These are phyloP conservation scores for Exophiala lecanii-corni DNA, from an alignment of 2,329 filamentous ascomycete species.

Conservation along the genomic window DNA sequence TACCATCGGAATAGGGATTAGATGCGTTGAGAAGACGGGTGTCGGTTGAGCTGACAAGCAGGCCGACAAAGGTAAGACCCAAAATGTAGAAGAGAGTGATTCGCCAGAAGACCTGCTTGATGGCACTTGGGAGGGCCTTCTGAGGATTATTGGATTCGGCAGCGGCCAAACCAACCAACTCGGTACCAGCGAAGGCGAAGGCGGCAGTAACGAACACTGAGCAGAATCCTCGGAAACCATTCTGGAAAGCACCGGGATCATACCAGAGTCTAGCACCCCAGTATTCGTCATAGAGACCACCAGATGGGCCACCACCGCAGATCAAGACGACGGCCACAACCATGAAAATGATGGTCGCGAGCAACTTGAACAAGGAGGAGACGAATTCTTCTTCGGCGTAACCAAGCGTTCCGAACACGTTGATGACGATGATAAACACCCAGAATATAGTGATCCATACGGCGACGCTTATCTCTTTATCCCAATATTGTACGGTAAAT, in stretches of 20 bases:
- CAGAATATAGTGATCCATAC: conserved; percentile 69
- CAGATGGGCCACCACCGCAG: conserved; percentile 37
- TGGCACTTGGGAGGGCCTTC: conserved; percentile 44
- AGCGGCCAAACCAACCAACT: conserved; percentile 50
- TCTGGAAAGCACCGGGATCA: conserved; percentile 31
- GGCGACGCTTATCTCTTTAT: conserved; percentile 32
- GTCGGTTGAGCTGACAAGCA: conserved; percentile 41
- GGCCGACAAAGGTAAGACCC: conserved; percentile 41
- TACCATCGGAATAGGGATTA: conserved; percentile 37
- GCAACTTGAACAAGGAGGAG: conserved; percentile 74
- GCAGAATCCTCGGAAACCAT: conserved; percentile 50
- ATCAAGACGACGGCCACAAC: conserved; percentile 22
- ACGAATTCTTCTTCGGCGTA: conserved; percentile 82
- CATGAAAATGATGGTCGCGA: conserved; percentile 31
- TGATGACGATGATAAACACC: conserved; percentile 65
- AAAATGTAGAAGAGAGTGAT: conserved; percentile 48
- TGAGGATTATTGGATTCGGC: conserved; percentile 49
- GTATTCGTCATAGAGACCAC: conserved; percentile 31
- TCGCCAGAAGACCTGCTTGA: conserved; percentile 50
- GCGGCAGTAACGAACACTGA: conserved; percentile 52
- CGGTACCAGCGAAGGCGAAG: conserved; percentile 55
- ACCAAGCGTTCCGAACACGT: conserved; percentile 75
- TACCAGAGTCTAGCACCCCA: conserved; percentile 36
- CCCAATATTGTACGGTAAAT: conserved; percentile 72
- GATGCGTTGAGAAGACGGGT: conserved; percentile 36